Evolutionary conservation across 352 stramenopile species (phyloP).

Genomic region (Pythium grandisporangium): DNA sequence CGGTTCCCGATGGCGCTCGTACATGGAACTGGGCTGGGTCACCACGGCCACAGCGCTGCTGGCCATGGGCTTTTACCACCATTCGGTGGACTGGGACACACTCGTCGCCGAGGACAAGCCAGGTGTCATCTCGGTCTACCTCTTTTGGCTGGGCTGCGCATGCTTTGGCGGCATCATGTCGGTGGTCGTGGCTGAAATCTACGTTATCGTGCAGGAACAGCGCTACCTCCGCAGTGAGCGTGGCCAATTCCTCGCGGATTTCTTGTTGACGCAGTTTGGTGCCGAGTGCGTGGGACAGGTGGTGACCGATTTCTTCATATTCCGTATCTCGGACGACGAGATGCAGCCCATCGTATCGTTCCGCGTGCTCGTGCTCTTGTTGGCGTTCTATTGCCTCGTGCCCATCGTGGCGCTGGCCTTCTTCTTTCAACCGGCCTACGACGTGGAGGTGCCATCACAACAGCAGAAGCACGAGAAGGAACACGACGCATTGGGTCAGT

Average conservation of each 20-base stretch:
- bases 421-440: conserved; percentile 22
- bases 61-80: conserved; percentile 16
- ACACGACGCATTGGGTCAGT: too few relatives aligned
- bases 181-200: conserved; percentile 26
- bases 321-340: conserved; percentile 10
- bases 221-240: conserved; percentile 18
- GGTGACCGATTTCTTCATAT: conserved; percentile 18
- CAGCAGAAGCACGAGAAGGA: too few relatives aligned
- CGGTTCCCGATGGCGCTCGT: conserved; percentile 9
- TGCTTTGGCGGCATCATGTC: conserved; percentile 37
- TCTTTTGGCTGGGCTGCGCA: conserved; percentile 21
- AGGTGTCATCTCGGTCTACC: conserved; percentile 19
- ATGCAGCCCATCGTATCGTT: conserved; percentile 16
- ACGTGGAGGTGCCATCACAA: too few relatives aligned
- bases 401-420: conserved; percentile 21
- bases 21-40: conserved; percentile 13
- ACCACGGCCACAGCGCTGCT: conserved; percentile 20
- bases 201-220: conserved; percentile 31
- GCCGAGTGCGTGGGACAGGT: conserved; percentile 26
- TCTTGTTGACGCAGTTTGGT: conserved; percentile 23
- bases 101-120: conserved; percentile 10
- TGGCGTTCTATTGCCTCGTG: conserved; percentile 28
- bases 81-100: conserved; percentile 11
- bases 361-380: conserved; percentile 19
- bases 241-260: conserved; percentile 18